Percentiles rank a stretch among this genome's conserved stretches.
Evolutionary conservation across 164 flowering plant genomes (phyloP).

Genomic region (Cinnamomum chago): DNA sequence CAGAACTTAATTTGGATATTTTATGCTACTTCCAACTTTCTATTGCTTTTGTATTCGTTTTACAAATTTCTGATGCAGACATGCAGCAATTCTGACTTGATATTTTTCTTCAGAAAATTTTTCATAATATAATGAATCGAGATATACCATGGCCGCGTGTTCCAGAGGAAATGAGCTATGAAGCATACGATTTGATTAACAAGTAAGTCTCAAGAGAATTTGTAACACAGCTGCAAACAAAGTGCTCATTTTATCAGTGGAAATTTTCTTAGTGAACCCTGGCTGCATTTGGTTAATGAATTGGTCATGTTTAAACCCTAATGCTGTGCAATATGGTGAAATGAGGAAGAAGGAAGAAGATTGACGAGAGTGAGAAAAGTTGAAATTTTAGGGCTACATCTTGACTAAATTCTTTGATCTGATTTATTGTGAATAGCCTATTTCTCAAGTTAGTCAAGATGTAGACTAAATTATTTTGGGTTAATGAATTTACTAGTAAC

Average conservation of each 20-base stretch:
- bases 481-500: too few species aligned
- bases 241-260: not conserved
- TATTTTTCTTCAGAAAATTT: constrained; percentile 68
- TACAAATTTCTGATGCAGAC: not conserved
- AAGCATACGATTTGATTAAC: constrained; percentile 78
- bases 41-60: not conserved
- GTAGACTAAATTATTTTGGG: too few species aligned
- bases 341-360: too few species aligned
- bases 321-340: too few species aligned
- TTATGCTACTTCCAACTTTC: not conserved
- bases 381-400: too few species aligned
- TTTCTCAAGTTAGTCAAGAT: not conserved
- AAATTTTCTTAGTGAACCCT: not conserved
- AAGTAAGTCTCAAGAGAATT: constrained; percentile 51
- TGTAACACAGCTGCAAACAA: not conserved
- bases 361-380: too few species aligned
- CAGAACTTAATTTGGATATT: not conserved
- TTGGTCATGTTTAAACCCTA: too few species aligned
- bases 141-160: constrained; percentile 91
- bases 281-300: not conserved
- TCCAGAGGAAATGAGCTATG: constrained; percentile 89
- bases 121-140: constrained; percentile 92
- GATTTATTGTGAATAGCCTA: too few species aligned
- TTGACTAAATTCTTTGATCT: too few species aligned
- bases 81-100: not conserved